phyloP scores from a whole-genome alignment of 257 asterid species.

The Solanum virginianum region DNA sequence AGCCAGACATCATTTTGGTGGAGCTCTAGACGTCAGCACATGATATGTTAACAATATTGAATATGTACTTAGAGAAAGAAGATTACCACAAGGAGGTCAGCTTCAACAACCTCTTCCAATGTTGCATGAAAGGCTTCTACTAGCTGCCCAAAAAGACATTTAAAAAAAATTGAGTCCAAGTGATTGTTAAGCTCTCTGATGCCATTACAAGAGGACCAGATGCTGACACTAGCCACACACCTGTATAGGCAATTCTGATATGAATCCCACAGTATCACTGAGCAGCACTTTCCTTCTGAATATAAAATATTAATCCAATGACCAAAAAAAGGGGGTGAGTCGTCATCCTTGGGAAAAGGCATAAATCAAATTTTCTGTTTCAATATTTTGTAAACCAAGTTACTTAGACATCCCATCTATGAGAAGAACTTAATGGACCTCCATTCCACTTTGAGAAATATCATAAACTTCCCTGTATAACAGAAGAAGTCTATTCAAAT shows the following conservation, averaged over 20 bases:
- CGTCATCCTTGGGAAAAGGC: background rate
- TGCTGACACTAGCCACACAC: constrained; percentile 19
- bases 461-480: background rate
- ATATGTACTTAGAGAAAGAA: background rate
- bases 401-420: background rate
- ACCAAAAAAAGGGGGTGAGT: background rate
- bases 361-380: background rate
- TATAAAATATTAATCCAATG: background rate
- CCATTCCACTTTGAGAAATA: background rate
- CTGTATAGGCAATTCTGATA: constrained; percentile 95
- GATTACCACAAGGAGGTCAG: constrained; percentile 97
- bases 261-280: constrained; percentile 95
- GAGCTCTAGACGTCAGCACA: background rate
- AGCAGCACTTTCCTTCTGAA: constrained; percentile 85
- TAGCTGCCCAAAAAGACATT: constrained; percentile 35
- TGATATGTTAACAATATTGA: background rate
- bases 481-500: background rate
- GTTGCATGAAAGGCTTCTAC: constrained; percentile 98
- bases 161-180: background rate
- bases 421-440: background rate
- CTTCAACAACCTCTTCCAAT: constrained; percentile 93
- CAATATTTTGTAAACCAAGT: background rate
- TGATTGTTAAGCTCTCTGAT: background rate
- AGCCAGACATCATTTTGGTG: background rate
- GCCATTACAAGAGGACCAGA: background rate